These are phyloP conservation scores for Colletotrichum caudatum DNA, from an alignment of 2,329 filamentous ascomycete species.

Conservation along the genomic window DNA sequence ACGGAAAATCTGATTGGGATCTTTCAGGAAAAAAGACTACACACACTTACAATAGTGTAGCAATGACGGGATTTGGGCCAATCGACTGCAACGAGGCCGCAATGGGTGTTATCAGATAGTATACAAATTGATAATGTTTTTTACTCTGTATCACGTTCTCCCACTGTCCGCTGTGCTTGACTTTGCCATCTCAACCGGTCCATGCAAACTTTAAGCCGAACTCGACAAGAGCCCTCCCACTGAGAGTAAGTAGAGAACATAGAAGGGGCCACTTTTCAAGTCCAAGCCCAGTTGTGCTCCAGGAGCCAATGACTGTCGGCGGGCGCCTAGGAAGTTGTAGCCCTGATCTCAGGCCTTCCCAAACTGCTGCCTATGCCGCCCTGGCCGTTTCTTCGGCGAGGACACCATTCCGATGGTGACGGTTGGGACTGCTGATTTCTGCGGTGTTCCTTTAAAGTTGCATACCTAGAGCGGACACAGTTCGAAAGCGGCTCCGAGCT, in stretches of 20 bases:
- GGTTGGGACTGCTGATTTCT: not conserved
- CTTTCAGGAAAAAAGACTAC: not conserved
- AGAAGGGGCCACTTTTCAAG: not conserved
- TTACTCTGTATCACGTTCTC: not conserved
- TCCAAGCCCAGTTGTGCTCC: not conserved
- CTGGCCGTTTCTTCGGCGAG: not conserved
- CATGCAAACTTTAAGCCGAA: not conserved
- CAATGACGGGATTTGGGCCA: not conserved
- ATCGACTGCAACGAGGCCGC: constrained; percentile 7
- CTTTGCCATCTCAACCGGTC: not conserved
- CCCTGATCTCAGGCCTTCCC: not conserved
- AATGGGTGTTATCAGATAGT: constrained; percentile 21
- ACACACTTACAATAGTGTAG: not conserved
- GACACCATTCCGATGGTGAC: not conserved
- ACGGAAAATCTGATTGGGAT: constrained; percentile 1
- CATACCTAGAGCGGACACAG: not conserved
- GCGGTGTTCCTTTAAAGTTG: not conserved
- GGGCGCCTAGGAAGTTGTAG: not conserved
- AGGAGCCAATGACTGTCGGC: not conserved
- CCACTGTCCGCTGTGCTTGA: not conserved
- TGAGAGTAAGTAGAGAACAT: not conserved
- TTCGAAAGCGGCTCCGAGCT: constrained; percentile 43
- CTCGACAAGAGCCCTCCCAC: not conserved
- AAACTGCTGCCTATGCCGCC: not conserved
- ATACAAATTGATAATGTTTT: constrained; percentile 14